These are phyloP conservation scores for Venturia nashicola DNA, from an alignment of 2,329 filamentous ascomycete genomes.

Conservation along the genomic window DNA sequence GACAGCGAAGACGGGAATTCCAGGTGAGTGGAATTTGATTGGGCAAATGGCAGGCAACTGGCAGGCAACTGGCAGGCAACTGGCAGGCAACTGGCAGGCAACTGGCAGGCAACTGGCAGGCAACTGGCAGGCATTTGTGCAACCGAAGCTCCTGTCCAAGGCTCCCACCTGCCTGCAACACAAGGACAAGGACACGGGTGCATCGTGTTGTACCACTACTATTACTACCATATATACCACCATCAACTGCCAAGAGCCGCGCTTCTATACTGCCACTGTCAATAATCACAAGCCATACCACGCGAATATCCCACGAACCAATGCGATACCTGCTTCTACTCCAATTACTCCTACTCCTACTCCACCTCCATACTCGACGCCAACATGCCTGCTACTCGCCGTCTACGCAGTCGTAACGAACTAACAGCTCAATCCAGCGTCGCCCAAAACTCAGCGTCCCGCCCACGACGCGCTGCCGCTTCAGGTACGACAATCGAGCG, in stretches of 20 bases:
- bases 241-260: neutral
- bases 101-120: neutral
- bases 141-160: neutral
- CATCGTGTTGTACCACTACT: no score
- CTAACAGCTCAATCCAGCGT: constrained; percentile 8
- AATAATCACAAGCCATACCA: no score
- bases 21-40: neutral
- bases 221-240: no score
- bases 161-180: no score
- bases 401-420: constrained; percentile 24
- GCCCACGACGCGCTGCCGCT: constrained; percentile 9
- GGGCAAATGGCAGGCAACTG: neutral
- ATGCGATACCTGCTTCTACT: no score
- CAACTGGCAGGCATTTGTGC: neutral
- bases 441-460: constrained; percentile 5
- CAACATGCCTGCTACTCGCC: constrained; percentile 18
- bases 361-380: neutral
- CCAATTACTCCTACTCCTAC: no score
- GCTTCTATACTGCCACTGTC: neutral
- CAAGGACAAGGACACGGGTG: no score
- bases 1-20: constrained; percentile 19
- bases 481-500: constrained; percentile 23
- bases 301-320: no score
- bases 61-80: neutral
- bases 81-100: neutral